These are phyloP conservation scores for Asclepias syriaca DNA, from an alignment of 257 asterid genomes.

Conservation along the genomic window DNA sequence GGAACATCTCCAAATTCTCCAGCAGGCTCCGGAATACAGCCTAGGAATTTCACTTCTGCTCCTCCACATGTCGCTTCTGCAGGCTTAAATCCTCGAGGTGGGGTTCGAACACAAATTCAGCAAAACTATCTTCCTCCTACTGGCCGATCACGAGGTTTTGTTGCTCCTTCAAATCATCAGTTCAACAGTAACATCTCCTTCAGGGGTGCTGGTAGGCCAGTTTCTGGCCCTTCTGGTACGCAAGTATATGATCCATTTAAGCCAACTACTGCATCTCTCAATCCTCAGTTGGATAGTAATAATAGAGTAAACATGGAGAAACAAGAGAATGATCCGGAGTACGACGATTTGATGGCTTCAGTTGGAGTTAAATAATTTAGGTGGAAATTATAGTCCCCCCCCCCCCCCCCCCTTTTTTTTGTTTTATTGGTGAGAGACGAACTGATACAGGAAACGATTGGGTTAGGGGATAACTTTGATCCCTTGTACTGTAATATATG, in stretches of 20 bases:
- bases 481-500: not conserved
- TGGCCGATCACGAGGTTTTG: constrained; percentile 37
- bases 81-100: constrained; percentile 49
- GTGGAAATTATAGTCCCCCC: not conserved
- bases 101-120: constrained; percentile 45
- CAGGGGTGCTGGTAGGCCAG: constrained; percentile 36
- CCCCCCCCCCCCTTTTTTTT: too few species aligned
- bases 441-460: not conserved
- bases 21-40: constrained; percentile 41
- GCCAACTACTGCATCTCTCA: constrained; percentile 47
- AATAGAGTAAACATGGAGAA: constrained; percentile 35
- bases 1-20: constrained; percentile 34
- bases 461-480: not conserved
- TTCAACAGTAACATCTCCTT: constrained; percentile 28
- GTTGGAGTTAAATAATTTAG: constrained; percentile 61
- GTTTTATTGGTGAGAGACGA: not conserved
- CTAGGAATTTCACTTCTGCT: constrained; percentile 45
- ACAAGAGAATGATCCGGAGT: constrained; percentile 70
- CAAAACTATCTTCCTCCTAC: constrained; percentile 40
- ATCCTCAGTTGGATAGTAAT: constrained; percentile 38
- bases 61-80: constrained; percentile 30
- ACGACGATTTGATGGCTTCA: constrained; percentile 78
- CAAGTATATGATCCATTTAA: constrained; percentile 81
- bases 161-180: constrained; percentile 43
- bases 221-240: constrained; percentile 36